Percentiles rank a stretch among this genome's conserved stretches.
Evolutionary conservation across 139 green algal genomes (phyloP).

Genomic region (Picochlorum sp.): DNA sequence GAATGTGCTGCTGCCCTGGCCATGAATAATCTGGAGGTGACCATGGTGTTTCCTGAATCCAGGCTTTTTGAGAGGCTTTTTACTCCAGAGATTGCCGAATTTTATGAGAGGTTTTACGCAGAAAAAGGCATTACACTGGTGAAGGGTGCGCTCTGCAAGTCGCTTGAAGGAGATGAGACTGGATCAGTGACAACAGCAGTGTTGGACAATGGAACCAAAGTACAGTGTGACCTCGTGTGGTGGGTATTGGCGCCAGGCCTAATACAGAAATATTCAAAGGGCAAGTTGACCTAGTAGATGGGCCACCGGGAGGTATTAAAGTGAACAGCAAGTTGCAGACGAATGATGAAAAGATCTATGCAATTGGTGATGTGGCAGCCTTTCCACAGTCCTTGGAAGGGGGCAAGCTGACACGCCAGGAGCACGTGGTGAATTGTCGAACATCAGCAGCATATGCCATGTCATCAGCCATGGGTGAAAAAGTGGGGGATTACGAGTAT

Average conservation of each 20-base stretch:
- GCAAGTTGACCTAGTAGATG: conserved; percentile 43
- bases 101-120: conserved; percentile 67
- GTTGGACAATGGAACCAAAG: conserved; percentile 47
- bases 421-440: conserved; percentile 71
- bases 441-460: conserved; percentile 20
- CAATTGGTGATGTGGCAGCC: conserved; percentile 81
- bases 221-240: conserved; percentile 61
- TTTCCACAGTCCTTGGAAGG: conserved; percentile 63
- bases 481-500: conserved; percentile 69
- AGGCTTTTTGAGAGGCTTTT: conserved; percentile 70
- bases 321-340: conserved; percentile 67
- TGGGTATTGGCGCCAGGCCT: conserved; percentile 68
- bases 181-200: conserved; percentile 38
- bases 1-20: conserved; percentile 57
- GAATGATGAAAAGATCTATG: conserved; percentile 67
- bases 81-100: conserved; percentile 61
- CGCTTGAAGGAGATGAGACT: conserved; percentile 11
- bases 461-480: conserved; percentile 14
- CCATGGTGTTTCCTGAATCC: conserved; percentile 74
- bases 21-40: conserved; percentile 65
- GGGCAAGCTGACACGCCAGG: conserved; percentile 51
- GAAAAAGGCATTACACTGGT: conserved; percentile 57
- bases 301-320: conserved; percentile 63
- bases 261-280: conserved; percentile 60
- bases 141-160: conserved; percentile 50